These are phyloP conservation scores for Rhododendron ferrugineum DNA, from an alignment of 148 eudicot species.

Conservation along the genomic window DNA sequence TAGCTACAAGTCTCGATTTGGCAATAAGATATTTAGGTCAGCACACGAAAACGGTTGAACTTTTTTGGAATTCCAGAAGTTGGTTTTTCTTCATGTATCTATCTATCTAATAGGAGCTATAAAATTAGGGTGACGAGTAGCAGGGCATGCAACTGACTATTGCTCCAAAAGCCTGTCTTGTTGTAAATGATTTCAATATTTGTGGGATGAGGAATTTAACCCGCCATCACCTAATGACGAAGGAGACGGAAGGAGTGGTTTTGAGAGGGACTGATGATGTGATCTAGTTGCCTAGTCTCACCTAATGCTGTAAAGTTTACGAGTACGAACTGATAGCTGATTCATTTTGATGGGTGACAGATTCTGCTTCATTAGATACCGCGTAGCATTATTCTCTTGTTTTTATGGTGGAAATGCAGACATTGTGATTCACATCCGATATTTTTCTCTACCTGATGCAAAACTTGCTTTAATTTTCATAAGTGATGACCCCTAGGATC, in stretches of 20 bases:
- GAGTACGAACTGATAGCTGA: background rate
- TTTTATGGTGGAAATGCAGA: background rate
- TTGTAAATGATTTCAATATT: background rate
- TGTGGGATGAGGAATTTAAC: background rate
- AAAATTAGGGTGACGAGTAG: background rate
- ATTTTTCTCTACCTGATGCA: background rate
- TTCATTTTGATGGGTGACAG: conserved; percentile 4
- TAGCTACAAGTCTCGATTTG: background rate
- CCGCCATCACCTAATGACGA: background rate
- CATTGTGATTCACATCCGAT: background rate
- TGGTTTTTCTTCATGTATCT: background rate
- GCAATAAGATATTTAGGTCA: background rate
- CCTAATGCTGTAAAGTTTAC: background rate
- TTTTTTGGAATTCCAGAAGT: background rate
- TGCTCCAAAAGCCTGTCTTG: background rate
- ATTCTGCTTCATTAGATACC: background rate
- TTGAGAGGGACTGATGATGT: background rate
- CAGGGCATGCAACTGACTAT: background rate
- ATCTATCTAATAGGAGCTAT: background rate
- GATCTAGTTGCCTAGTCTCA: background rate
- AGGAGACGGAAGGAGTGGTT: background rate
- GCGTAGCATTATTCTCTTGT: background rate
- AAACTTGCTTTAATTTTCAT: background rate
- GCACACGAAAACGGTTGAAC: background rate
- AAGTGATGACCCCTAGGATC: background rate